These are phyloP conservation scores for Phytophthora rubi DNA, from an alignment of 352 stramenopile genomes.

Conservation along the genomic window DNA sequence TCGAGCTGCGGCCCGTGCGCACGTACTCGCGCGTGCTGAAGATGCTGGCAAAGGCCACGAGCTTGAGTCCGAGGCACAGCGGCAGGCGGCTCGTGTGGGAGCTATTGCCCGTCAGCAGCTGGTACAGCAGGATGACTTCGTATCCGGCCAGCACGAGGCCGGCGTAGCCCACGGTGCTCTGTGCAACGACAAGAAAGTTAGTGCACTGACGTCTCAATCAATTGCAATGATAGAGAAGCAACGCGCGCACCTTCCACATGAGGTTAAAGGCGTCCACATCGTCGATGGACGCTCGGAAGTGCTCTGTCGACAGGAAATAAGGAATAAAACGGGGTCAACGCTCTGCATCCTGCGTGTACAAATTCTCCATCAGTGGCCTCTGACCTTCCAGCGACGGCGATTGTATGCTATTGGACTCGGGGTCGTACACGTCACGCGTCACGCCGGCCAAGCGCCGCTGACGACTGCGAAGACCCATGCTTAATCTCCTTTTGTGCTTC, in stretches of 20 bases:
- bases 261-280: constrained; percentile 53
- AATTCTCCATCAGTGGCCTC: neutral
- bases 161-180: constrained; percentile 48
- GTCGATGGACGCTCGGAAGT: constrained; percentile 51
- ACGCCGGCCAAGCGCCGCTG: constrained; percentile 52
- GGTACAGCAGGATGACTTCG: constrained; percentile 46
- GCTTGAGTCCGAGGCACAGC: constrained; percentile 49
- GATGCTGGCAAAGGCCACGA: constrained; percentile 45
- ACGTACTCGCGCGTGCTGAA: constrained; percentile 50
- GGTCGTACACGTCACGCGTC: constrained; percentile 35
- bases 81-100: constrained; percentile 16
- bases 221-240: neutral
- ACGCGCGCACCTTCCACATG: constrained; percentile 46
- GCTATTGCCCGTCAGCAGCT: constrained; percentile 30
- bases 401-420: constrained; percentile 43
- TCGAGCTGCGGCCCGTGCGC: constrained; percentile 19
- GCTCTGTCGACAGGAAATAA: constrained; percentile 35
- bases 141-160: constrained; percentile 51
- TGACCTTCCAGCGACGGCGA: constrained; percentile 46
- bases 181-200: neutral
- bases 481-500: neutral
- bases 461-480: constrained; percentile 60
- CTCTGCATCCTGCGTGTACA: no score
- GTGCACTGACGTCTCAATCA: neutral
- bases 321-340: no score